Evolutionary conservation across 2,329 filamentous ascomycete genomes (phyloP), one percentile per base, ranked within the genome.

Genomic region (Fusarium citri): DNA sequence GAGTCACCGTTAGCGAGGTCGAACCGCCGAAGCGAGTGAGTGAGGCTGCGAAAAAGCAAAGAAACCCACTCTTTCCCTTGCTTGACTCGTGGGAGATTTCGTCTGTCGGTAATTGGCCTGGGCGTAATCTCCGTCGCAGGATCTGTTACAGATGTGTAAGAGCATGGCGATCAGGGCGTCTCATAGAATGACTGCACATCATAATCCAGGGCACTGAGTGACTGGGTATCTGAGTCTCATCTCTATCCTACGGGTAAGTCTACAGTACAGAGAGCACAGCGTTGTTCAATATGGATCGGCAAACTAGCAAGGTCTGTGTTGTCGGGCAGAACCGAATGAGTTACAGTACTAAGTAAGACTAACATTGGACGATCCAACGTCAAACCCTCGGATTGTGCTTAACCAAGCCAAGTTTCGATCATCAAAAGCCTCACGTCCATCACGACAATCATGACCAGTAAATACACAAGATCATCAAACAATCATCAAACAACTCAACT

Each of bases 71-170:
- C 41, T 20, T 34, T 55, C 48, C 55, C 55, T 50, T 57, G 43
- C 64, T 66, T 65, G 59, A 46, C 54, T 47, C 22, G 53, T 34
- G 34, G 34, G 49, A 53, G 34, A 42, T 53, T 37, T 53, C 31
- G 49, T 20, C 49, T 42, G 49, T 57, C 31, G 28, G 55, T 68
- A 64, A 67, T 58, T 50, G 50, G 48, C 20, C 65, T 57, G 54
- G 47, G 48, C 50, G 51, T 48, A 70, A 71, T 71, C 43, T 71
- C 68, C 47, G 72, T 74, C 64, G 55, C 72, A 74, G 62, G 59
- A 62, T 34, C 46, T 61, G 72, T 74, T 67, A 71, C 72, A 75
- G 69, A 60, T 62, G 41, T 65, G 70, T 72, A 53, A 68, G 67
- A 69, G 64, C 53, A 49, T 40, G 46, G 46, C 26, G 49, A 47